phyloP scores from a whole-genome alignment of 2,329 filamentous ascomycete genomes.

The Xylariaceae sp. region DNA sequence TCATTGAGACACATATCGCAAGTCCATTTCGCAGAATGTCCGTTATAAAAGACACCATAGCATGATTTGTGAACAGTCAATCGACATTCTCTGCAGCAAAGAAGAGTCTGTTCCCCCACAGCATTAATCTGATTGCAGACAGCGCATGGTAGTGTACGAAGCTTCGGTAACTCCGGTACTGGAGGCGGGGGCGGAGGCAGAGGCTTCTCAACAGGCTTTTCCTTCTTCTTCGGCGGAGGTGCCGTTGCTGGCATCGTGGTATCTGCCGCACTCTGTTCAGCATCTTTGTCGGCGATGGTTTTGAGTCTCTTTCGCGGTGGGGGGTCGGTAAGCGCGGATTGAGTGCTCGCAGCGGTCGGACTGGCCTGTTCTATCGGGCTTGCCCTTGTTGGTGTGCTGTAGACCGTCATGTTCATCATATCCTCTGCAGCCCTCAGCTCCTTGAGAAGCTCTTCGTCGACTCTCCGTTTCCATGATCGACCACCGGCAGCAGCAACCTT shows the following conservation, averaged over 20 bases:
- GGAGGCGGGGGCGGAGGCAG: conserved; percentile 60
- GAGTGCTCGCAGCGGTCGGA: conserved; percentile 37
- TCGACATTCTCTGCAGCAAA: conserved; percentile 86
- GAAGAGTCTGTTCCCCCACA: conserved; percentile 67
- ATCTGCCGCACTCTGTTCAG: conserved; percentile 54
- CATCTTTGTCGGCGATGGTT: conserved; percentile 57
- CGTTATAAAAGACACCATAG: conserved; percentile 81
- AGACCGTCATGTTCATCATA: conserved; percentile 53
- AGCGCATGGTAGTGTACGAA: conserved; percentile 80
- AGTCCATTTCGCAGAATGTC: conserved; percentile 80
- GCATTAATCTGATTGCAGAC: conserved; percentile 80
- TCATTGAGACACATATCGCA: conserved; percentile 98
- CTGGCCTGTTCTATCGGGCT: conserved; percentile 40
- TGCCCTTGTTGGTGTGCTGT: conserved; percentile 43
- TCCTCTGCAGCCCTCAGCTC: conserved; percentile 72
- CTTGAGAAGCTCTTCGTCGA: conserved; percentile 88
- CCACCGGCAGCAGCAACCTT: conserved; percentile 82
- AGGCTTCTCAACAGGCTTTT: conserved; percentile 61
- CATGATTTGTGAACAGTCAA: conserved; percentile 90
- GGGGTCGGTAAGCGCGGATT: conserved; percentile 52
- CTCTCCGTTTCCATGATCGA: conserved; percentile 83
- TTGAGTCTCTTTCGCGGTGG: conserved; percentile 70
- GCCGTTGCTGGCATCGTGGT: conserved; percentile 49
- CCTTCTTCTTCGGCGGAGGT: conserved; percentile 61
- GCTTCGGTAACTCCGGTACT: conserved; percentile 77